These are phyloP conservation scores for Fomes fomentarius DNA, from an alignment of 1,284 basidiomycete genomes.

Conservation along the genomic window DNA sequence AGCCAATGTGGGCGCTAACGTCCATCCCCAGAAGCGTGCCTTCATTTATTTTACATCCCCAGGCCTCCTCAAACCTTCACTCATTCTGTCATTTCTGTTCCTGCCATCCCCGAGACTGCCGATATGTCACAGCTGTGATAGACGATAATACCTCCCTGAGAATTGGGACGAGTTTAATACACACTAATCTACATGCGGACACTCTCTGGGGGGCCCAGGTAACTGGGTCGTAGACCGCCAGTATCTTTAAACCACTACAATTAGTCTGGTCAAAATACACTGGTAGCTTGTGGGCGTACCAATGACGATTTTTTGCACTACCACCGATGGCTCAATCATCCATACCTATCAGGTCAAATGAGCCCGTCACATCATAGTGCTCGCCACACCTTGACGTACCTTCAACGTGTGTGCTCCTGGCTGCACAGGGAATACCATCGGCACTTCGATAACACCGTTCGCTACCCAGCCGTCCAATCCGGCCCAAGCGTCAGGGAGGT, in stretches of 20 bases:
- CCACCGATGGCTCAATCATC: conserved; percentile 63
- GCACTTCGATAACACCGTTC: conserved; percentile 45
- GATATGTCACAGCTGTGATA: no score
- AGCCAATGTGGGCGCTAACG: no score
- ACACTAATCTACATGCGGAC: conserved; percentile 29
- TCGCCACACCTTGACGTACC: conserved; percentile 33
- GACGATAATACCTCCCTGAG: neutral
- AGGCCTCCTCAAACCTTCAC: neutral
- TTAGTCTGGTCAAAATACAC: neutral
- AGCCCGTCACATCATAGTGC: neutral
- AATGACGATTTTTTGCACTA: conserved; percentile 65
- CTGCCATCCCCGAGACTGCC: neutral
- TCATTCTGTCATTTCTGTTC: neutral
- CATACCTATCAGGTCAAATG: conserved; percentile 41
- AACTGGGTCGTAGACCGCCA: conserved; percentile 56
- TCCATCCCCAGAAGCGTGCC: no score
- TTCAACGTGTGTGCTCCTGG: conserved; percentile 63
- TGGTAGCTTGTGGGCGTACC: conserved; percentile 38
- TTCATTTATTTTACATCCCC: no score
- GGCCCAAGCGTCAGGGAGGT: conserved; percentile 54
- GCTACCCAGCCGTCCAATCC: conserved; percentile 56
- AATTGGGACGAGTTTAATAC: neutral
- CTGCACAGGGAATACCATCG: conserved; percentile 38
- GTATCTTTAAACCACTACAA: conserved; percentile 42
- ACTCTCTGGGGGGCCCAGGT: conserved; percentile 67